Evolutionary conservation across 2,329 filamentous ascomycete species (phyloP), one percentile per base, ranked within the genome.

Genomic region (Aureobasidium pullulans): DNA sequence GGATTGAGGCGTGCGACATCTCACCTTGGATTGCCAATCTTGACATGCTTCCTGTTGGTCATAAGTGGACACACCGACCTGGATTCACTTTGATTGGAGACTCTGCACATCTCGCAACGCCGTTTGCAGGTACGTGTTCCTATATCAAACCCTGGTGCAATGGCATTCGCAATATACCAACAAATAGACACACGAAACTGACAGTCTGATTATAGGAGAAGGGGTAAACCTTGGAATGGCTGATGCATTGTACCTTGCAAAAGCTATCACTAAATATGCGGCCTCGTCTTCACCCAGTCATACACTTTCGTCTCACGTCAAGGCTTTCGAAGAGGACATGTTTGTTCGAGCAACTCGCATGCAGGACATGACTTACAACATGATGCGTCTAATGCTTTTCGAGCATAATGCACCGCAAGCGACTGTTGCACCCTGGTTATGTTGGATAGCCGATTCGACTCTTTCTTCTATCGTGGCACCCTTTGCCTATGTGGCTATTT

Each of bases 331-430:
- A 60, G 44, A 64, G 23, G 66, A 69, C n/a, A 73, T 75, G 72
- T 73, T 73, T 52, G 58, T 47, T n/a, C 64, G 70, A 7, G 70
- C 70, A n/a, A 70, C 68, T 13, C 63, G 65, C 46, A 71, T 64
- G n/a, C 68, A 72, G 54, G 63, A 68, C 42, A 43, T 69, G 58
- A 75, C 72, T 9, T 76, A 76, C 49, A 78, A 81, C 58, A 65
- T 75, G 65, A 76, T 77, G 65, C 68, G 71, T 32, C 70, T 75
- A 40, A 80, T 77, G 75, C 73, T 81, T 64, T 77, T 79, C 61
- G 79, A 76, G 0, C 71, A 73, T 3, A 76, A 74, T 2, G 74
- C 75, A 9, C 79, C 80, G 16, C 68, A 74, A 46, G 67, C 71
- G 4, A 69, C 73, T 15, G 76, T 82, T 57, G 73, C 77, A 28